These are phyloP conservation scores for Neurospora africana DNA, from an alignment of 495 filamentous ascomycete species.

Conservation along the genomic window DNA sequence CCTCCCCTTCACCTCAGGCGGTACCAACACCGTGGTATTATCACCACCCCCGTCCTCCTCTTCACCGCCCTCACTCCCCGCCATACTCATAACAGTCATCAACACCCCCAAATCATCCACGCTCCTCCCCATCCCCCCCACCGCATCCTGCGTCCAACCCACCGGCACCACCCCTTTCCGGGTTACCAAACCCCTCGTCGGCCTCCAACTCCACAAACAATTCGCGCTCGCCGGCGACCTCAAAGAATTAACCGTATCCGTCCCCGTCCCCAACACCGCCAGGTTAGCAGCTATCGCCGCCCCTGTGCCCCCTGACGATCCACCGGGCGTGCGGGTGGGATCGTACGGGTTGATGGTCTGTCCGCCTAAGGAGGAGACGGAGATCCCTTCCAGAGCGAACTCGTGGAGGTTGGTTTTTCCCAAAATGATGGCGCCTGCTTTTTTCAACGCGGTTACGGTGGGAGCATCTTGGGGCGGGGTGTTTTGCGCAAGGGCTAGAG, in stretches of 20 bases:
- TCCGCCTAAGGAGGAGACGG: conserved; percentile 49
- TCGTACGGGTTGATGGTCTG: conserved; percentile 58
- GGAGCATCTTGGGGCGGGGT: conserved; percentile 37
- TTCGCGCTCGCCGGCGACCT: conserved; percentile 54
- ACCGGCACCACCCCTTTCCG: conserved; percentile 47
- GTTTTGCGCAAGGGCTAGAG: conserved; percentile 34
- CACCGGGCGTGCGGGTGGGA: conserved; percentile 48
- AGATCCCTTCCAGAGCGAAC: conserved; percentile 51
- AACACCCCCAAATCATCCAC: conserved; percentile 44
- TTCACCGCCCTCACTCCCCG: conserved; percentile 4
- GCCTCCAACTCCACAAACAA: conserved; percentile 48
- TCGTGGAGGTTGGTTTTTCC: conserved; percentile 60
- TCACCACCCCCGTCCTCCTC: conserved; percentile 35
- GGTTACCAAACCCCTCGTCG: conserved; percentile 46
- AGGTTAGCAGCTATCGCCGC: conserved; percentile 51
- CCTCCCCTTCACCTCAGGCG: conserved; percentile 18
- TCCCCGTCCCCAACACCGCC: conserved; percentile 46
- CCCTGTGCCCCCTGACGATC: conserved; percentile 52
- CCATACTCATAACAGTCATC: conserved; percentile 44
- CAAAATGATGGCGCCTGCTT: conserved; percentile 53
- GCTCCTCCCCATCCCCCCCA: conserved; percentile 48
- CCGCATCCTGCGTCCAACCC: conserved; percentile 49
- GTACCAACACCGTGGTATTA: conserved; percentile 32
- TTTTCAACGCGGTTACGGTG: conserved; percentile 37
- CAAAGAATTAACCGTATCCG: conserved; percentile 55